Evolutionary conservation across 768 basidiomycete genomes (phyloP).

Genomic region (Grammothele lineata): DNA sequence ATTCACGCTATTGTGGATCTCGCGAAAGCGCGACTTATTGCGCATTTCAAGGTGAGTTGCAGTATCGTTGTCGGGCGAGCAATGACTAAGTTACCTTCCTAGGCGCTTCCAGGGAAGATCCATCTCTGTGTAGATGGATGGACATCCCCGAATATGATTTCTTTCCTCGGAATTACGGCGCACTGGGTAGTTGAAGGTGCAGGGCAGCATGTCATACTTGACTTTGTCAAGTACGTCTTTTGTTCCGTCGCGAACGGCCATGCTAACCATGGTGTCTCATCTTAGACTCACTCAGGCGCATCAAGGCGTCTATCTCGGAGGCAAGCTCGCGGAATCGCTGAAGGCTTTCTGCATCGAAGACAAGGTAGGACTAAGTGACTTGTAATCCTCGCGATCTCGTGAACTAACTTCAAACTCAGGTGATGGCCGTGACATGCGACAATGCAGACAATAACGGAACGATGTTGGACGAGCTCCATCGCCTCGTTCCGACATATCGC

Average conservation of each 20-base stretch:
- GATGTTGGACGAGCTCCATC: background rate
- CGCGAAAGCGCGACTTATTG: background rate
- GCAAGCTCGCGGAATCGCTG: background rate
- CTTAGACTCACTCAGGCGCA: slow-evolving; percentile 4
- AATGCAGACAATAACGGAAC: background rate
- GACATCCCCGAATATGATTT: slow-evolving; percentile 15
- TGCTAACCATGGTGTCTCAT: background rate
- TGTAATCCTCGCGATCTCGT: background rate
- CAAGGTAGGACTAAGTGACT: background rate
- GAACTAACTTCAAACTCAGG: background rate
- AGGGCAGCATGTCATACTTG: slow-evolving; percentile 1
- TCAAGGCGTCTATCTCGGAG: slow-evolving; percentile 5
- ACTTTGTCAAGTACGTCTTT: background rate
- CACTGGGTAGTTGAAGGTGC: slow-evolving; percentile 19
- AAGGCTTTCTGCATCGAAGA: slow-evolving; percentile 2
- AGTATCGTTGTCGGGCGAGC: background rate
- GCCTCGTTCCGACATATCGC: background rate
- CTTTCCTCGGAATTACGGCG: slow-evolving; percentile 26
- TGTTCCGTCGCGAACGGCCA: too few relatives aligned
- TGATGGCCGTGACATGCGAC: background rate
- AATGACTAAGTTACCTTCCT: too few relatives aligned
- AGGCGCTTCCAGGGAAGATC: slow-evolving; percentile 10
- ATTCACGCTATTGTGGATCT: slow-evolving; percentile 10
- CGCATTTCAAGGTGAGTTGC: slow-evolving; percentile 1
- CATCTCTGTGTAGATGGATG: slow-evolving; percentile 24